phyloP scores from a whole-genome alignment of 2,329 filamentous ascomycete species.

The Hirsutella minnesotensis region DNA sequence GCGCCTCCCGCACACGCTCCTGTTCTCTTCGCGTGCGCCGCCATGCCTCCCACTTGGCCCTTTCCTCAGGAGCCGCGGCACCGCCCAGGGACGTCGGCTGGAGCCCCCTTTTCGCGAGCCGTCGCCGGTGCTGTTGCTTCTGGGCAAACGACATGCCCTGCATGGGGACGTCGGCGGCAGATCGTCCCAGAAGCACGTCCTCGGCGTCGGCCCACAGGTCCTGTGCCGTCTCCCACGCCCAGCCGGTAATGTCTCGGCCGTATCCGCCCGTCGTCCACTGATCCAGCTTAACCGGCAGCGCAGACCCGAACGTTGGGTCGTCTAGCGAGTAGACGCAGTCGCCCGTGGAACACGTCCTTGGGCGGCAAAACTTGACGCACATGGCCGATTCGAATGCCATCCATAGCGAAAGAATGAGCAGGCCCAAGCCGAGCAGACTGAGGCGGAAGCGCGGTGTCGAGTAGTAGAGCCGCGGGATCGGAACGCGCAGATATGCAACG shows the following conservation, averaged over 20 bases:
- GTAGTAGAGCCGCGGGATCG: conserved; percentile 34
- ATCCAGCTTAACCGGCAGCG: conserved; percentile 50
- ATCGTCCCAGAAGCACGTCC: conserved; percentile 32
- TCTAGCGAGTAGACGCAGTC: conserved; percentile 44
- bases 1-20: conserved; percentile 26
- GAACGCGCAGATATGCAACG: conserved; percentile 27
- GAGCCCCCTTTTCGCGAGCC: conserved; percentile 36
- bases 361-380: conserved; percentile 42
- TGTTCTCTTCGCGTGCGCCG: conserved; percentile 24
- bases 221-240: conserved; percentile 27
- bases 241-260: conserved; percentile 27
- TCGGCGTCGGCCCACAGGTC: conserved; percentile 36
- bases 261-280: conserved; percentile 45
- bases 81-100: conserved; percentile 12
- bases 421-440: conserved; percentile 34
- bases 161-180: conserved; percentile 32
- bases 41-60: conserved; percentile 33
- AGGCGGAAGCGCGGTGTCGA: conserved; percentile 31
- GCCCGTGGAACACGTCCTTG: conserved; percentile 31
- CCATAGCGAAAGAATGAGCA: conserved; percentile 38
- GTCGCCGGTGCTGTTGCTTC: conserved; percentile 35
- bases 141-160: conserved; percentile 31
- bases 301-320: conserved; percentile 48
- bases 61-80: conserved; percentile 25
- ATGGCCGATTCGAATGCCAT: conserved; percentile 39